Conservation (phyloP, 805 yeast species). For the Candida ascalaphidarum region DNA sequence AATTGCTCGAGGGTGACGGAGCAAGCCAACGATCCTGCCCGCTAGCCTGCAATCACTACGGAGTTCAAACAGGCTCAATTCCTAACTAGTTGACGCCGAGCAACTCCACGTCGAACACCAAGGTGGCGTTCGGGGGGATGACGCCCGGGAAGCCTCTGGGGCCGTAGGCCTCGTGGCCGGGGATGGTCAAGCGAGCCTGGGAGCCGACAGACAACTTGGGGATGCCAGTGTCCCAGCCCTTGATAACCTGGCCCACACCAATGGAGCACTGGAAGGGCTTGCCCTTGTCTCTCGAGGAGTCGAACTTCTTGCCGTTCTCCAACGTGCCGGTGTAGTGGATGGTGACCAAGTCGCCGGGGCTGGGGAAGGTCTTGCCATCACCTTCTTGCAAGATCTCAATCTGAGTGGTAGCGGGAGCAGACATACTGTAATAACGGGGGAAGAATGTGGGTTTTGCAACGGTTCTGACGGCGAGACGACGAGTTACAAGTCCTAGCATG, state of each 20-base stretch:
- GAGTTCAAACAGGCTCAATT: neutral
- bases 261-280: constrained; percentile 90
- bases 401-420: constrained; percentile 33
- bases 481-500: no score
- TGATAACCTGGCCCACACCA: constrained; percentile 94
- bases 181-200: constrained; percentile 85
- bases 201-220: constrained; percentile 90
- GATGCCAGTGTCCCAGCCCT: constrained; percentile 94
- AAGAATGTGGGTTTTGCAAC: no score
- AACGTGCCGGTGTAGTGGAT: constrained; percentile 95
- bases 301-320: constrained; percentile 93
- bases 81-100: constrained; percentile 40
- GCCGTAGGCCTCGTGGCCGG: constrained; percentile 92
- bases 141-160: constrained; percentile 92
- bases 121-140: constrained; percentile 94
- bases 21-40: no score
- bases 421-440: constrained; percentile 17
- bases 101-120: constrained; percentile 78
- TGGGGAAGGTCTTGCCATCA: constrained; percentile 83
- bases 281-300: constrained; percentile 91
- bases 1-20: no score
- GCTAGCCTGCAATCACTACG: neutral
- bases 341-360: constrained; percentile 79
- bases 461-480: no score
- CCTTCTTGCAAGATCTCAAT: constrained; percentile 46